These are phyloP conservation scores for Salpingoeca rosetta DNA, from an alignment of 78 protist species.

Conservation along the genomic window DNA sequence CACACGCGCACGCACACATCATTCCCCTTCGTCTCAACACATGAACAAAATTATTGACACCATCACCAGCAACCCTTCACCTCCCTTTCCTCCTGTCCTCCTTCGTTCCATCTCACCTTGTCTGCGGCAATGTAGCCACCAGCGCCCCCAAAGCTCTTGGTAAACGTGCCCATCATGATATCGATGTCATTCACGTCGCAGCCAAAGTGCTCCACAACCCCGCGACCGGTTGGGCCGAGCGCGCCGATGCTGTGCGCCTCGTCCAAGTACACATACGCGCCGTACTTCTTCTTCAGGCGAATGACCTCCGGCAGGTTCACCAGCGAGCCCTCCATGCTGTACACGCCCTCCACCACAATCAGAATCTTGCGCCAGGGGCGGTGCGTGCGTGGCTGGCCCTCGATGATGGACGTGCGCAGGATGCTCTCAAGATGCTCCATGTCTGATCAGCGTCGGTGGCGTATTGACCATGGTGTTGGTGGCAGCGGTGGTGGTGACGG, in stretches of 20 bases:
- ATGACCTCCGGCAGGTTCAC: constrained; percentile 62
- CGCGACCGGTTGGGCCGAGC: constrained; percentile 87
- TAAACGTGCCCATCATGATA: constrained; percentile 98
- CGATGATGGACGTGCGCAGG: constrained; percentile 49
- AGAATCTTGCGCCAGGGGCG: constrained; percentile 85
- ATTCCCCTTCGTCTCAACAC: too few species aligned
- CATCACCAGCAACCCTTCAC: too few species aligned
- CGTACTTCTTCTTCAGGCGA: constrained; percentile 82
- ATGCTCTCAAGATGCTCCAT: constrained; percentile 60
- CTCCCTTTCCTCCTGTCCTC: too few species aligned
- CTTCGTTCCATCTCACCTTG: too few species aligned
- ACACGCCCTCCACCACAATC: constrained; percentile 92
- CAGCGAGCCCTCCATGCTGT: constrained; percentile 94
- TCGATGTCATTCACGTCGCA: constrained; percentile 81
- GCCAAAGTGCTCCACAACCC: constrained; percentile 66
- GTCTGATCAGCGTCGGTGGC: constrained; percentile 7
- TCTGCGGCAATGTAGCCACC: constrained; percentile 91
- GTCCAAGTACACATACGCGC: constrained; percentile 85
- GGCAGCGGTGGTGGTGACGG: neutral
- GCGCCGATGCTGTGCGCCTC: constrained; percentile 99
- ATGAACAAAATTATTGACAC: neutral
- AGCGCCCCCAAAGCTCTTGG: constrained; percentile 91
- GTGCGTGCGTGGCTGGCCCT: constrained; percentile 87
- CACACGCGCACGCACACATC: neutral
- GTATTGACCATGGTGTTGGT: neutral